phyloP scores from a whole-genome alignment of 1,284 basidiomycete species.

The Microstroma glucosiphilum region DNA sequence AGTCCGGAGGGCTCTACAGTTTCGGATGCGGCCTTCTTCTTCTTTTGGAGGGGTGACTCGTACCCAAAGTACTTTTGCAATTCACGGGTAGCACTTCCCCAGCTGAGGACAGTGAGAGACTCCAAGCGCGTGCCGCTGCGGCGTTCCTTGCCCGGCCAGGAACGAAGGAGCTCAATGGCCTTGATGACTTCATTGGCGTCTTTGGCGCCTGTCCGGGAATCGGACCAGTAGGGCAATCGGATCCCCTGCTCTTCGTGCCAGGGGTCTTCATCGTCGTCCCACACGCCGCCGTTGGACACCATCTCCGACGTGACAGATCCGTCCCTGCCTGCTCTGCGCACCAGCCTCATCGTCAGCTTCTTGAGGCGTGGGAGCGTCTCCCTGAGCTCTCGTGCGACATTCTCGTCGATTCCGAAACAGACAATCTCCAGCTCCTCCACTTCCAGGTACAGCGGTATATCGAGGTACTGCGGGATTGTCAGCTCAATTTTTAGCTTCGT shows the following conservation, averaged over 20 bases:
- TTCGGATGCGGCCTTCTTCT: neutral
- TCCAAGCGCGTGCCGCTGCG: neutral
- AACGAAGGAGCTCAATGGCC: neutral
- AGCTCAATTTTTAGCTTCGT: constrained; percentile 28
- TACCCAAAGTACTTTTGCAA: neutral
- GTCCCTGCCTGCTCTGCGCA: neutral
- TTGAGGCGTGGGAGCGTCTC: constrained; percentile 22
- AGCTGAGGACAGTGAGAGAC: neutral
- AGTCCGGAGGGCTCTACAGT: neutral
- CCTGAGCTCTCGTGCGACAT: constrained; percentile 22
- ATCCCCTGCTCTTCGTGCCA: neutral
- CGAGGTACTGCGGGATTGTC: constrained; percentile 28
- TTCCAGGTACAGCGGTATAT: constrained; percentile 30
- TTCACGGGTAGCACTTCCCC: neutral
- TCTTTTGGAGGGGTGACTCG: neutral
- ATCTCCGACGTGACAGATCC: neutral
- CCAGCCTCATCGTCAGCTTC: constrained; percentile 21
- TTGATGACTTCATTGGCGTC: neutral
- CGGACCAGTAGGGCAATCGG: neutral
- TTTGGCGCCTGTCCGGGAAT: neutral
- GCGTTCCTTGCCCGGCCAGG: neutral
- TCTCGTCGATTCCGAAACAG: constrained; percentile 30
- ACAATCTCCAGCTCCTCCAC: constrained; percentile 29
- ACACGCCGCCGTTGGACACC: neutral
- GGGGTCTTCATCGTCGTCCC: neutral